Evolutionary conservation across 352 stramenopile species (phyloP).

Genomic region (Pythium aphanidermatum): DNA sequence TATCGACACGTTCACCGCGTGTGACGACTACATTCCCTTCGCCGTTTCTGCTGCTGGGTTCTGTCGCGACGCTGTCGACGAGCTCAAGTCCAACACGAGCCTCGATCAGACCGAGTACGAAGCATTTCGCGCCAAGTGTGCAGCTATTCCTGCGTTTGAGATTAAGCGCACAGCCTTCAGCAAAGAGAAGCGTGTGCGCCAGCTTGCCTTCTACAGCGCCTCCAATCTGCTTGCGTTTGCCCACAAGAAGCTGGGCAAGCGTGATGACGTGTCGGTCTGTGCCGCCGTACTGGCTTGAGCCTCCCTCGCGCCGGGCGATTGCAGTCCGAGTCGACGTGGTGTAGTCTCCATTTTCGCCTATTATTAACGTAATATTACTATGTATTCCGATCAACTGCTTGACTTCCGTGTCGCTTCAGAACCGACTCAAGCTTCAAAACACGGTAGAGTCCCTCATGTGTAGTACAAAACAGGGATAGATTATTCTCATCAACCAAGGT

Average conservation of each 20-base stretch:
- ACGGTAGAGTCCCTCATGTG: not conserved
- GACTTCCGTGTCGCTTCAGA: too few species aligned
- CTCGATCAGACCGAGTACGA: slow-evolving; percentile 63
- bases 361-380: too few species aligned
- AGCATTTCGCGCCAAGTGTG: slow-evolving; percentile 65
- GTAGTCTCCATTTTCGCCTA: not conserved
- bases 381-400: too few species aligned
- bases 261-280: slow-evolving; percentile 84
- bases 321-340: too few species aligned
- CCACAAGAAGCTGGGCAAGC: slow-evolving; percentile 85
- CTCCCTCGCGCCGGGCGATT: too few species aligned
- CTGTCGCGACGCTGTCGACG: slow-evolving; percentile 65
- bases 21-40: slow-evolving; percentile 77
- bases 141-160: slow-evolving; percentile 57
- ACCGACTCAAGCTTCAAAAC: too few species aligned
- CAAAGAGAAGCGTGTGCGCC: slow-evolving; percentile 81
- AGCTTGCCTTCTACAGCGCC: slow-evolving; percentile 84
- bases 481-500: too few species aligned
- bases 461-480: not conserved
- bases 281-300: slow-evolving; percentile 78
- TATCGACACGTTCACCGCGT: slow-evolving; percentile 60
- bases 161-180: slow-evolving; percentile 54
- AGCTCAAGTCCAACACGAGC: slow-evolving; percentile 64
- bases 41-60: slow-evolving; percentile 79
- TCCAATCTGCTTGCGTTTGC: slow-evolving; percentile 85